Base-by-base conservation (phyloP, 2,329 filamentous ascomycete species). In the Diaporthe eres region DNA sequence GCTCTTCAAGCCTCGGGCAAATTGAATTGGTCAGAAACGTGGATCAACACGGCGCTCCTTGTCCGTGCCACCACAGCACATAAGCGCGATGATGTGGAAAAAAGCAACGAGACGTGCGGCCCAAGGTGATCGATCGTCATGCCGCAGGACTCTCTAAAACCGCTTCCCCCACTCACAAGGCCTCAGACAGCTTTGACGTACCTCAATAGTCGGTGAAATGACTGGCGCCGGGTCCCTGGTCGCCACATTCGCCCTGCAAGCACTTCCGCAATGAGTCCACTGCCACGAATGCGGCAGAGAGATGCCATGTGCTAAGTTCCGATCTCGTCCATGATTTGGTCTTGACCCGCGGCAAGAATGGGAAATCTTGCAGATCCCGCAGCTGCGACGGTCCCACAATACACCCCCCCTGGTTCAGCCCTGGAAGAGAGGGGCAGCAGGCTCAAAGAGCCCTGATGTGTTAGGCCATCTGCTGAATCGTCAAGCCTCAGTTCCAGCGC, bases 141-240 rank as follows among this genome's bases (percentile, higher is more conserved):
- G 37, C 17, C 51, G 57, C 57, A 53, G 53, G 60, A 55, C 12
- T 28, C 25, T 28, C 31, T 39, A 25, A 68, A 25, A 60, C 44
- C 31, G 34, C 37, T n/a, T n/a, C 57, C 74, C 47, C 71, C 75
- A 71, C 72, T 65, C 28, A 71, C 49, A 55, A 73, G 51, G 22
- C 37, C 58, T 55, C 58, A 73, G 44, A 74, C 67, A 53, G 39
- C 72, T 39, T 53, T 53, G 31, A 68, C 47, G 19, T 68, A 68
- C 7, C 65, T 53, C 74, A 75, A 74, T 68, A 76, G 75, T 76
- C 75, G 75, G 75, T 76, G 75, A 76, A 76, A 60, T 58, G 74
- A 49, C 51, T 63, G 72, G 47, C 58, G 65, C 19, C 55, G 49
- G 67, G 71, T 47, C 75, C 51, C 71, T 63, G 55, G 65, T 75